Percentiles rank a stretch among this genome's conserved stretches.
phyloP scores from a whole-genome alignment of 176 grass and related monocot genomes.

The Dactylis glomerata region DNA sequence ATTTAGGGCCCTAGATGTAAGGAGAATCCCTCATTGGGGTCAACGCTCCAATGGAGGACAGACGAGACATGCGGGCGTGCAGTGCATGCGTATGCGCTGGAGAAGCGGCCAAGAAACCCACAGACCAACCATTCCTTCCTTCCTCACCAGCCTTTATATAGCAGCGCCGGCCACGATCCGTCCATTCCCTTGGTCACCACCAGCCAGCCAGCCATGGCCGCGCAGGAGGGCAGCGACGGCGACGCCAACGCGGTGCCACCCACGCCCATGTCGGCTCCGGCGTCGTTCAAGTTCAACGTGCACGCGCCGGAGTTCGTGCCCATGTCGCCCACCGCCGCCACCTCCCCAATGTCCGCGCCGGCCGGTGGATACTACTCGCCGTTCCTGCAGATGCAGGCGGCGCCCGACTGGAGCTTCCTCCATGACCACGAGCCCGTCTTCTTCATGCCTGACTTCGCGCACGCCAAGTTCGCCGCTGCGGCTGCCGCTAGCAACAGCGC shows the following conservation, averaged over 20 bases:
- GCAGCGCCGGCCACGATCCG: neutral
- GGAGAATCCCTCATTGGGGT: conserved; percentile 12
- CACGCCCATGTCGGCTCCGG: neutral
- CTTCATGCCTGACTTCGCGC: conserved; percentile 61
- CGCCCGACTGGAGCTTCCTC: conserved; percentile 62
- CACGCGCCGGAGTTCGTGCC: conserved; percentile 80
- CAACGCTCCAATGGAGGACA: neutral
- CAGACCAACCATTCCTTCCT: conserved; percentile 13
- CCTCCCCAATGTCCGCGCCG: conserved; percentile 19
- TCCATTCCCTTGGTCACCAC: neutral
- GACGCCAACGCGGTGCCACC: neutral
- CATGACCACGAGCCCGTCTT: conserved; percentile 52
- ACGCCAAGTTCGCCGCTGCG: conserved; percentile 37
- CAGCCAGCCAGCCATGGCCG: conserved; percentile 17
- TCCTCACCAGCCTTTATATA: neutral
- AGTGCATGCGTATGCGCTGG: conserved; percentile 8
- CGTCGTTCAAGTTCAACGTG: conserved; percentile 61
- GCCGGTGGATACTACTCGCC: conserved; percentile 53
- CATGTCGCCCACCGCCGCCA: conserved; percentile 27
- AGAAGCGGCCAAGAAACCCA: conserved; percentile 41
- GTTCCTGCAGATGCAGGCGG: conserved; percentile 50
- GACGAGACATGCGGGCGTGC: conserved; percentile 20
- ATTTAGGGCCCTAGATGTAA: conserved; percentile 9
- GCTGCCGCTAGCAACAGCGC: conserved; percentile 25
- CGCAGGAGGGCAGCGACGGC: conserved; percentile 29